Evolutionary conservation across 129 eudicot species (phyloP).

Genomic region (Saposhnikovia divaricata): DNA sequence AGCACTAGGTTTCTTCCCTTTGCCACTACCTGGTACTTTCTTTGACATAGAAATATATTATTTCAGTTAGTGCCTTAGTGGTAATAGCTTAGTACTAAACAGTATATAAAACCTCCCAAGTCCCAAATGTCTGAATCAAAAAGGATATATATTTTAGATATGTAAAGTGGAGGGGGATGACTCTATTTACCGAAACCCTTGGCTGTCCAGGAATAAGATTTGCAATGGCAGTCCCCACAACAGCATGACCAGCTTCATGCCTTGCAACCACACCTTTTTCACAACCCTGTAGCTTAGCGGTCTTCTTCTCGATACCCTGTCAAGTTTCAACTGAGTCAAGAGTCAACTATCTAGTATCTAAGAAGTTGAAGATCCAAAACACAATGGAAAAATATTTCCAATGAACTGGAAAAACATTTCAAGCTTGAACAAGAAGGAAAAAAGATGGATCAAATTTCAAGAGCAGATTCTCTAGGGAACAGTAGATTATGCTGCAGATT

Average conservation of each 20-base stretch:
- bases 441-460: not conserved
- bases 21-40: not conserved
- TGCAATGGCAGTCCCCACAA: slow-evolving; percentile 96
- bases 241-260: slow-evolving; percentile 99
- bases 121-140: not conserved
- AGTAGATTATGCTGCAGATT: not conserved
- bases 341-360: not conserved
- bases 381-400: not conserved
- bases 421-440: not conserved
- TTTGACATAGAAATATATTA: not conserved
- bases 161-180: too few relatives aligned
- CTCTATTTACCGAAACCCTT: slow-evolving; percentile 65
- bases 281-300: slow-evolving; percentile 78
- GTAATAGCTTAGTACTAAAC: not conserved
- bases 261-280: slow-evolving; percentile 99
- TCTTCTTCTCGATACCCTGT: slow-evolving; percentile 98
- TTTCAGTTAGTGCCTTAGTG: not conserved
- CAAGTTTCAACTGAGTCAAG: slow-evolving; percentile 17
- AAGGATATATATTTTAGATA: not conserved
- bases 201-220: slow-evolving; percentile 96
- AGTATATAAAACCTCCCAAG: not conserved
- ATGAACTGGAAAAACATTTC: not conserved
- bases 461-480: not conserved
- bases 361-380: not conserved
- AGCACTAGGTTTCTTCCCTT: not conserved